A percentile compares a stretch with the other conserved stretches of the same genome.
These are phyloP conservation scores for Trichoderma sp. DNA, from an alignment of 2,329 filamentous ascomycete genomes.

Conservation along the genomic window DNA sequence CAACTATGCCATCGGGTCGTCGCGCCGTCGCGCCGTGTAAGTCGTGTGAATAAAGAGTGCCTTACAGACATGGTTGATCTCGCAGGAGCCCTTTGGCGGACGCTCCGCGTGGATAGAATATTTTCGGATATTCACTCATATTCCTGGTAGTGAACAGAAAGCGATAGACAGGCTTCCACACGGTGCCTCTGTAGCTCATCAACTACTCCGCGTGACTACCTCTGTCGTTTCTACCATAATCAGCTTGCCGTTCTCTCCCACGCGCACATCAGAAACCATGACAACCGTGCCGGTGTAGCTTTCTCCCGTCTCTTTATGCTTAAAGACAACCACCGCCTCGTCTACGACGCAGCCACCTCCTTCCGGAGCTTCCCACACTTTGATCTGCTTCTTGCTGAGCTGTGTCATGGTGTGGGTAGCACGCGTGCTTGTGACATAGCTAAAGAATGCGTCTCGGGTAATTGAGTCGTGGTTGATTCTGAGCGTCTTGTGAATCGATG, in stretches of 20 bases:
- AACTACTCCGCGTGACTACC: not conserved
- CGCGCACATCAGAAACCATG: constrained; percentile 2
- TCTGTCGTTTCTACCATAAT: not conserved
- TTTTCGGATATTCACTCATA: too few species aligned
- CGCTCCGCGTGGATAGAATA: too few species aligned
- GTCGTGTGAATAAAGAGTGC: too few species aligned
- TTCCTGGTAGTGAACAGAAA: too few species aligned
- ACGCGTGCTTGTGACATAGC: not conserved
- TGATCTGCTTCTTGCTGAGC: not conserved
- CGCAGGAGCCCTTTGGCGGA: too few species aligned
- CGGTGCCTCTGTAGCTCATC: too few species aligned
- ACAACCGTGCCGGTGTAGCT: not conserved
- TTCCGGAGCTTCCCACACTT: constrained; percentile 10
- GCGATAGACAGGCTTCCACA: not conserved
- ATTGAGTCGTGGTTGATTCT: constrained; percentile 4
- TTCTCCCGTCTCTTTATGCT: not conserved
- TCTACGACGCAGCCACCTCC: not conserved
- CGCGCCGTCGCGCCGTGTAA: too few species aligned
- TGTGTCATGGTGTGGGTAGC: not conserved
- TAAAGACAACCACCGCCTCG: not conserved
- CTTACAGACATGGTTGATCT: too few species aligned
- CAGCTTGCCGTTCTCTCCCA: not conserved
- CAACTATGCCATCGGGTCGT: too few species aligned
- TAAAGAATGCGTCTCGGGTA: not conserved
- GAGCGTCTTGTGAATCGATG: not conserved